Evolutionary conservation across 73 alveolate genomes (phyloP).

Genomic region (Paramecium octaurelia): DNA sequence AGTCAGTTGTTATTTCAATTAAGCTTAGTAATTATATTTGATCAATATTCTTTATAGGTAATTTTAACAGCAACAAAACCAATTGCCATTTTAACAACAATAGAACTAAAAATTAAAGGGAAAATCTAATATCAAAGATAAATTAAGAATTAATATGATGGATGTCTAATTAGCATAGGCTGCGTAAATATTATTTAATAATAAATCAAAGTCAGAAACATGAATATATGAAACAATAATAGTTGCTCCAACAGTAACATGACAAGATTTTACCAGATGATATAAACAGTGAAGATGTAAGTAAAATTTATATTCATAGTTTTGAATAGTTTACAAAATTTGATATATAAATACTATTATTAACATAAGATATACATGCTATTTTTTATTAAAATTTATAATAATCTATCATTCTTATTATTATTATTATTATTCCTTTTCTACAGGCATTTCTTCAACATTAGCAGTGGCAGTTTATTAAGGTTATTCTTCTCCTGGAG

Average conservation of each 20-base stretch:
- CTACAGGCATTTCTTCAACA: neutral
- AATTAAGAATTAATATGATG: slow-evolving; percentile 42
- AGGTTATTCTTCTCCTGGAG: neutral
- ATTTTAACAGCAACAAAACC: neutral
- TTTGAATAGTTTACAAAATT: neutral
- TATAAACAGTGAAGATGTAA: neutral
- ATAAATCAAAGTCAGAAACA: neutral
- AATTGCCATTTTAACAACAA: neutral
- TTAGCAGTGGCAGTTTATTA: neutral
- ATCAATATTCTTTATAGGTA: neutral
- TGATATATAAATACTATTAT: neutral
- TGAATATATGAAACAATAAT: neutral
- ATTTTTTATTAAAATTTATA: neutral
- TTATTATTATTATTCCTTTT: neutral
- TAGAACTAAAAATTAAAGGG: neutral
- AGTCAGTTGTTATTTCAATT: slow-evolving; percentile 27
- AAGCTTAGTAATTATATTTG: neutral
- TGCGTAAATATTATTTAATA: neutral
- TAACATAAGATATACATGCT: neutral
- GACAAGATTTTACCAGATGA: neutral
- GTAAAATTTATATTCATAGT: neutral
- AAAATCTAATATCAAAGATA: neutral
- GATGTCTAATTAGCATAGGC: slow-evolving; percentile 36
- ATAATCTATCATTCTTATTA: neutral
- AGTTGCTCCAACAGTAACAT: neutral